These are phyloP conservation scores for Senecio squalidus DNA, from an alignment of 140 eudicot species.

Conservation along the genomic window DNA sequence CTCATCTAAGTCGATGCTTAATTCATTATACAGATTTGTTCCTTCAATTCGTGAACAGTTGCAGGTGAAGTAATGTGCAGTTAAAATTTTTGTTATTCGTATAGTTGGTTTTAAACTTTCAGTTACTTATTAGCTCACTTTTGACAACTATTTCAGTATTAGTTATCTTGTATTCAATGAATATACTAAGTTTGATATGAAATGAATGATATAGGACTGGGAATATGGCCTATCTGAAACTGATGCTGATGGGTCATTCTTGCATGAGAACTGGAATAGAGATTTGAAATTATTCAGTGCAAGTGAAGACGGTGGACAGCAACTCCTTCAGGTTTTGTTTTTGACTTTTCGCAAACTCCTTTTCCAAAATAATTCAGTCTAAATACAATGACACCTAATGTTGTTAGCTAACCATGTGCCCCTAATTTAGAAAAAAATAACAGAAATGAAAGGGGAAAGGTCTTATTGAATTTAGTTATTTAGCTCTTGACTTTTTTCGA, in stretches of 20 bases:
- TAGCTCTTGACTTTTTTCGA: not conserved
- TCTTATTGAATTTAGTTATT: not conserved
- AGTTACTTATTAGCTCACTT: not conserved
- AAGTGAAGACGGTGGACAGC: slow-evolving; percentile 92
- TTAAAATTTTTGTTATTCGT: slow-evolving; percentile 4
- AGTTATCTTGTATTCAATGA: no score
- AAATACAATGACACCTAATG: not conserved
- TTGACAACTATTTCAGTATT: not conserved
- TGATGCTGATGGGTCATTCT: slow-evolving; percentile 94
- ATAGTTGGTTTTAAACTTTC: not conserved
- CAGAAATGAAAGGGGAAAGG: not conserved
- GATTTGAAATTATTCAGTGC: slow-evolving; percentile 74
- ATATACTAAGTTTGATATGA: not conserved
- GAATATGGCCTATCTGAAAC: slow-evolving; percentile 88
- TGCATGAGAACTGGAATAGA: slow-evolving; percentile 96
- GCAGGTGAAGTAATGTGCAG: slow-evolving; percentile 48
- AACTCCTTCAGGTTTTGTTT: slow-evolving; percentile 70
- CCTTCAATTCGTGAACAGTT: slow-evolving; percentile 73
- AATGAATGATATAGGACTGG: slow-evolving; percentile 60
- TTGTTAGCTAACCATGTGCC: no score
- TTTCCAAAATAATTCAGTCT: not conserved
- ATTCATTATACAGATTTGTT: slow-evolving; percentile 47
- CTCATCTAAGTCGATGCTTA: slow-evolving; percentile 49
- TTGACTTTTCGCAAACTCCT: not conserved
- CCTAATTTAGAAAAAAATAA: no score